Evolutionary conservation across 805 yeast genomes (phyloP), one percentile per base, ranked within the genome.

Genomic region (Saccharomycopsis olivae): DNA sequence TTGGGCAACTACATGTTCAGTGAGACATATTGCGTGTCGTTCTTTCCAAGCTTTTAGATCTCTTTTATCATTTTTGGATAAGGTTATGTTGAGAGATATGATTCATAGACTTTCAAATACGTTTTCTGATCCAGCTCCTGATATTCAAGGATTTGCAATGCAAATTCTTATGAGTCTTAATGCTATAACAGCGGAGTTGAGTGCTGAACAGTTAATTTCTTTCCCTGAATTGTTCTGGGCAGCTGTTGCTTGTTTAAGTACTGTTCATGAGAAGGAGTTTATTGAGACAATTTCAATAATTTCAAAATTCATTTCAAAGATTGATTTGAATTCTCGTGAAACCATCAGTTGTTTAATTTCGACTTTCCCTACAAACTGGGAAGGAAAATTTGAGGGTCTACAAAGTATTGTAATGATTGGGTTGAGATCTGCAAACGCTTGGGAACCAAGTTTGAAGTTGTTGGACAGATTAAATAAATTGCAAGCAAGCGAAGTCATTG

Each of bases 1-100:
- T 21, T 92, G 98, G 98, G 96, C 98, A 0, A 92, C 98, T 0
- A 79, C 95, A 1, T 92, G 97, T 62, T 94, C 96, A 2, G 97
- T 89, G 2, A 70, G 96, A 53, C 99, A 94, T 55, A 73, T 92
- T 49, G 98, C 99, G 0, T 92, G 98, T 49, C 71, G 98, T 19
- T 88, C 97, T 0, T 89, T 94, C 59, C 98, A 92, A 55, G 69
- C 88, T 0, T 92, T 88, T 61, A 66, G 99, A 33, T 82, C 94
- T 3, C 58, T 92, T 41, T 61, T 87, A n/a, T 72, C 84, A 6
- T 76, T 78, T 50, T 62, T 89, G 46, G 96, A 92, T 53, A 88
- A 80, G 53, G 67, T 71, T 9, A 89, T 92, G 96, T 63, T 94
- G 33, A 75, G 85, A 40, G 97, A 88, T 59, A 85, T 92, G 95